Evolutionary conservation across 2,329 filamentous ascomycete genomes (phyloP).

Genomic region (Teratosphaeria viscida): DNA sequence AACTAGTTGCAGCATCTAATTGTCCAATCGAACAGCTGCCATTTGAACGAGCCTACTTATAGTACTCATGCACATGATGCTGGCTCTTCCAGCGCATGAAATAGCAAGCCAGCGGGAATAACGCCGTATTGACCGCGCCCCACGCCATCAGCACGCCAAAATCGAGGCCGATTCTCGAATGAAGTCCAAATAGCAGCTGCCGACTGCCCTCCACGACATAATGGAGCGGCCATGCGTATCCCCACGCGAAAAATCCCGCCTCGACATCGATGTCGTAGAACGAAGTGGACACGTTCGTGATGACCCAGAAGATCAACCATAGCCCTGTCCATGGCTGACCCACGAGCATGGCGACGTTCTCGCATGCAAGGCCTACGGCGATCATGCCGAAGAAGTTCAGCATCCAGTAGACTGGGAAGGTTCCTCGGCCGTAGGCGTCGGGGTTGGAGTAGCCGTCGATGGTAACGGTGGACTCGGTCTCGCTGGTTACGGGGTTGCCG

Average conservation of each 20-base stretch:
- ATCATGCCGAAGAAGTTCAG: constrained; percentile 53
- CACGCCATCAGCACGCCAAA: constrained; percentile 52
- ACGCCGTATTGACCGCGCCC: constrained; percentile 40
- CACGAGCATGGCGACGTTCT: constrained; percentile 55
- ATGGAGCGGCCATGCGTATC: constrained; percentile 54
- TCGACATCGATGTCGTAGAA: constrained; percentile 52
- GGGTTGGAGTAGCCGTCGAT: constrained; percentile 30
- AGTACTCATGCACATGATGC: constrained; percentile 25
- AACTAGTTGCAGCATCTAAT: neutral
- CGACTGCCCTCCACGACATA: constrained; percentile 50
- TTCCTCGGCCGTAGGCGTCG: constrained; percentile 46
- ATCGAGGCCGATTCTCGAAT: constrained; percentile 48
- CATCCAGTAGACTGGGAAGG: constrained; percentile 47
- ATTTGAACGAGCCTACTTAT: constrained; percentile 6
- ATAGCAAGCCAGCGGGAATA: constrained; percentile 44
- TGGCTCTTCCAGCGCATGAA: constrained; percentile 32
- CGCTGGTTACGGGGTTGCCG: constrained; percentile 34
- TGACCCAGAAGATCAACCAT: constrained; percentile 59
- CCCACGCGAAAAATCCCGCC: constrained; percentile 50
- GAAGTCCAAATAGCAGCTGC: constrained; percentile 51
- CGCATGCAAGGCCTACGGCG: constrained; percentile 51
- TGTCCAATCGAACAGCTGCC: neutral
- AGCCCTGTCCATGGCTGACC: constrained; percentile 51
- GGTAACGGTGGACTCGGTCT: constrained; percentile 31
- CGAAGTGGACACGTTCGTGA: constrained; percentile 51